These are phyloP conservation scores for Phytophthora colocasiae DNA, from an alignment of 352 stramenopile species.

Conservation along the genomic window DNA sequence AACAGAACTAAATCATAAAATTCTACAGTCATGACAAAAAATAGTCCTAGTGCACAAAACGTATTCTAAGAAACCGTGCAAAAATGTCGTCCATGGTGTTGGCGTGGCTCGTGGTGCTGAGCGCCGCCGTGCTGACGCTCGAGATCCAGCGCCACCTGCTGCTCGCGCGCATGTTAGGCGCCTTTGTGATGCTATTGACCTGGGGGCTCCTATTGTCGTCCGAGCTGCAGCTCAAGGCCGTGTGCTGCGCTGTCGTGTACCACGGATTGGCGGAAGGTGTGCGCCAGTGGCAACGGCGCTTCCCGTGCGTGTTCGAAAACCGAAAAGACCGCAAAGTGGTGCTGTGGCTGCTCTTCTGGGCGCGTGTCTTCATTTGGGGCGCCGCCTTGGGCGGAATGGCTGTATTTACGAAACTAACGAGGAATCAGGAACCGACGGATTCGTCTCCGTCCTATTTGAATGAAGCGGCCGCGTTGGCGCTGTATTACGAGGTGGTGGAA, in stretches of 20 bases:
- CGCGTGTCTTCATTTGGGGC: conserved; percentile 72
- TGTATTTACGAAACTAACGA: conserved; percentile 7
- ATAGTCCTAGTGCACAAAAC: conserved; percentile 6
- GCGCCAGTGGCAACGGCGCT: conserved; percentile 43
- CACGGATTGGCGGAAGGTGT: conserved; percentile 47
- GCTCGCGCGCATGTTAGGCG: conserved; percentile 49
- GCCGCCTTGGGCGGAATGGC: conserved; percentile 47
- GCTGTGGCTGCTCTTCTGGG: conserved; percentile 62
- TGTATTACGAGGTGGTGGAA: conserved; percentile 61
- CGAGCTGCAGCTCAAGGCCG: conserved; percentile 52
- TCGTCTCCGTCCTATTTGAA: conserved; percentile 9
- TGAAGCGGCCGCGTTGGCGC: conserved; percentile 24
- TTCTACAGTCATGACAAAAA: too few species aligned
- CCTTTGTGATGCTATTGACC: conserved; percentile 42
- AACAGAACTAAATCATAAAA: too few species aligned
- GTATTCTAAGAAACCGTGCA: background rate
- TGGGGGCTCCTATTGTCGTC: conserved; percentile 45
- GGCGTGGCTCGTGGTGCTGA: conserved; percentile 57
- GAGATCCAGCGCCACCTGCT: conserved; percentile 67
- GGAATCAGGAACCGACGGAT: background rate
- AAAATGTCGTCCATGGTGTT: conserved; percentile 37
- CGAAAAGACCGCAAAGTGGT: conserved; percentile 46
- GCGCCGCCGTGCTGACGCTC: conserved; percentile 56
- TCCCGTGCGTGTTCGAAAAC: conserved; percentile 43
- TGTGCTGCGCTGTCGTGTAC: conserved; percentile 52